These are phyloP conservation scores for Lachnellula cervina DNA, from an alignment of 2,329 filamentous ascomycete species.

Conservation along the genomic window DNA sequence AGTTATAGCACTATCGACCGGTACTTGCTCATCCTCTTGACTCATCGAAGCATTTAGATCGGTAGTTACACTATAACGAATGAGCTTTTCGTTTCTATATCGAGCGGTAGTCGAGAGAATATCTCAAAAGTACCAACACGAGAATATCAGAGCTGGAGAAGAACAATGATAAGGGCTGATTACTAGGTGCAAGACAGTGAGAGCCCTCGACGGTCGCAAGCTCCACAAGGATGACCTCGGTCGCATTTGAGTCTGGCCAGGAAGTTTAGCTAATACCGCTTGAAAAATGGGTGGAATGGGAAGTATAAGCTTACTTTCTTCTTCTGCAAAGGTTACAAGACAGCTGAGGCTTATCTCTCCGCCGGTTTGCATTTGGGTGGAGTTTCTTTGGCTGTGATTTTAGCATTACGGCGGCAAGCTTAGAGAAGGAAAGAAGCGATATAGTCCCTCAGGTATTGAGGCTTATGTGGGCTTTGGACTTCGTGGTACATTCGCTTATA, in stretches of 20 bases:
- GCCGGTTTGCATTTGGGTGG: neutral
- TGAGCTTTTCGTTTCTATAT: too few relatives aligned
- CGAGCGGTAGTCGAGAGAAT: too few relatives aligned
- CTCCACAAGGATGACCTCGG: neutral
- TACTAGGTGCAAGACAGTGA: neutral
- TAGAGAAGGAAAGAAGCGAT: too few relatives aligned
- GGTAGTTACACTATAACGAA: too few relatives aligned
- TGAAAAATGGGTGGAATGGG: neutral
- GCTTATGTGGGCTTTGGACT: too few relatives aligned
- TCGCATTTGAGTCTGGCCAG: neutral
- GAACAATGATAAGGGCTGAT: too few relatives aligned
- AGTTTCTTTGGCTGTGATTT: neutral
- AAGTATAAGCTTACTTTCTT: neutral
- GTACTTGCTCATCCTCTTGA: neutral
- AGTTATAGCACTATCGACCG: neutral
- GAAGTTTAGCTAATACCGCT: neutral
- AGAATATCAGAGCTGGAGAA: too few relatives aligned
- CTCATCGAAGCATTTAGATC: too few relatives aligned
- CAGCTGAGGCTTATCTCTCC: neutral
- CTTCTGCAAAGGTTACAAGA: neutral
- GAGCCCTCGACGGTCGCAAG: neutral
- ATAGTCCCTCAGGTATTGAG: too few relatives aligned
- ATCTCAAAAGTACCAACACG: too few relatives aligned
- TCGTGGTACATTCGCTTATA: neutral
- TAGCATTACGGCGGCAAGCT: neutral